Base-by-base conservation (phyloP, 2,329 filamentous ascomycete species). In the Xylaria sp. region DNA sequence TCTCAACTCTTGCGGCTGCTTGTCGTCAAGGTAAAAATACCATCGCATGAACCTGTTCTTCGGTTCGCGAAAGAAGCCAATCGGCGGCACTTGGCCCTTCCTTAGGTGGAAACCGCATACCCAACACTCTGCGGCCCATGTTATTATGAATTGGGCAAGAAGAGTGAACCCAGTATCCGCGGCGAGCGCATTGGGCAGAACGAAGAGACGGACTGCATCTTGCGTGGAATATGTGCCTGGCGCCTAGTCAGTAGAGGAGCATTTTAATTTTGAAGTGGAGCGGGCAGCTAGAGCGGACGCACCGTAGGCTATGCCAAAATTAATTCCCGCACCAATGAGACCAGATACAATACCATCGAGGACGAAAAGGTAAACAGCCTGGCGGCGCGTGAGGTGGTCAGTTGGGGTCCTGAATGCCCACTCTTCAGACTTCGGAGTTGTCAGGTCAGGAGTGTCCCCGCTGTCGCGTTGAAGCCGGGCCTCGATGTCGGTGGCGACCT, bases 291-390 rank as follows among this genome's bases (percentile, higher is more conserved):
- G 20, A 52, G 32, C 18, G 8, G 9, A 74, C 77, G 65, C 72
- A 85, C 84, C 82, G 69, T 85, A 86, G 18, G 83, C 84, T 65
- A 86, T 80, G 52, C 80, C 82, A 73, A 86, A 85, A 76, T 87
- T 87, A 68, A 87, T 82, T 25, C 78, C 83, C 0, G 81, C 85
- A 0, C 83, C 85, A 2, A 87, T 52, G n/a, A 83, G 57, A 68
- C 82, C 80, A 10, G 83, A 82, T 15, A 82, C 82, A 39, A 87
- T 30, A 4, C 84, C 85, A 65, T 85, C 81, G 2, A 85, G 71
- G 1, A 81, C 72, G 53, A 86, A 82, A 15, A 87, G 78, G 74
- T 87, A 87, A 65, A 85, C 81, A 23, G 81, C 66, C 39, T 53
- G 60, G 25, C 60, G 50, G 23, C 30, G 48, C 39, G 60, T 63